Base-by-base conservation (phyloP, 148 eudicot species). In the Talinum fruticosum region DNA sequence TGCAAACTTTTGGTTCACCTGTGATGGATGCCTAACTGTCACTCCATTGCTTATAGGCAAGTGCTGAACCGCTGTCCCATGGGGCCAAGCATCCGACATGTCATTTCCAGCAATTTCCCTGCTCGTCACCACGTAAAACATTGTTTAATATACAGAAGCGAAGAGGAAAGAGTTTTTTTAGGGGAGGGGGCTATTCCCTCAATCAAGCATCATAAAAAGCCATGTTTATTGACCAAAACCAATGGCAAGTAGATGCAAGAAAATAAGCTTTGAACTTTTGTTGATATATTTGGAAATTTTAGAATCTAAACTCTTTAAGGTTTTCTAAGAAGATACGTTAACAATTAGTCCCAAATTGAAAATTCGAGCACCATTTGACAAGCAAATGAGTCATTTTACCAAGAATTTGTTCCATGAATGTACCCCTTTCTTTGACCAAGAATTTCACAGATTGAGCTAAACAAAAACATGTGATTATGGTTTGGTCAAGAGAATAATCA, bases 21-120 rank as follows among this genome's bases (percentile, higher is more conserved):
- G 80, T 71, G 85, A 83, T 83, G 85, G 85, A 83, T 83, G 85
- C 85, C 82, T 75, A 76, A 78, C 67, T 75, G 85, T 62, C 73
- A 64, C 70, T 75, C 80, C 36, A 61, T 76, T 41, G 8, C 77
- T 85, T 66, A 86, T 35, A 75, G 67, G 82, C 88, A 86, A 79
- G 69, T 33, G 47, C 49, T 67, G 57, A 86, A 62, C 47, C 74
- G 81, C 66, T 72, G 82, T 78, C 72, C 82, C 74, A 86, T 64
- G 53, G 82, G 32, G 64, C 81, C 79, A 41, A 86, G 72, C 81
- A 81, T 75, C 80, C 86, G 32, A 59, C 88, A 86, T 12, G 84
- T 77, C 77, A 73, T 54, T 83, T 86, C 83, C 75, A 83, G 21
- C 79, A 86, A 66, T 73, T 81, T 83, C 66, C 88, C 88, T 86